phyloP scores from a whole-genome alignment of 768 basidiomycete species.

The Hydnum rufescens region DNA sequence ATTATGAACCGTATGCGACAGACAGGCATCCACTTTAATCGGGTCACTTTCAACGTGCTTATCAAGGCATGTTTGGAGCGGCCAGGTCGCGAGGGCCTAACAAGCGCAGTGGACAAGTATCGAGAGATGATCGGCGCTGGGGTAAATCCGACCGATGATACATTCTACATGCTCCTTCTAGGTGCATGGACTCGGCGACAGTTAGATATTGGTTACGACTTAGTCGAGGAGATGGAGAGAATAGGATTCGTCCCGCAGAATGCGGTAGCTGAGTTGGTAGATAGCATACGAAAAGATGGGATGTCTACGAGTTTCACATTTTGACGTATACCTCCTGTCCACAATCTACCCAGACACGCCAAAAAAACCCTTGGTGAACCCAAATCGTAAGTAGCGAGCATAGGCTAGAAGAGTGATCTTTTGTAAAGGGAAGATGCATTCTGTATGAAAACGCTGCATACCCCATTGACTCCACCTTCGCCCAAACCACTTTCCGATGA shows the following conservation, averaged over 20 bases:
- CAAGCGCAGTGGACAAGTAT: conserved; percentile 38
- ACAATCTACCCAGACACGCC: background rate
- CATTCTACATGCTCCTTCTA: conserved; percentile 58
- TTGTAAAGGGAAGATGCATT: background rate
- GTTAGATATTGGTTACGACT: conserved; percentile 38
- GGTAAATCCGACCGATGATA: conserved; percentile 34
- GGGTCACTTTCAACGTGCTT: conserved; percentile 58
- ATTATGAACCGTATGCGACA: conserved; percentile 41
- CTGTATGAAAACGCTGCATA: conserved; percentile 20
- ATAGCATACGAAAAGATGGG: conserved; percentile 21
- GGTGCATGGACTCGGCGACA: conserved; percentile 39
- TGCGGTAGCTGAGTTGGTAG: conserved; percentile 28
- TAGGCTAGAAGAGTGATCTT: background rate
- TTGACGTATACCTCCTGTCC: too few relatives aligned
- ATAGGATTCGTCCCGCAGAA: conserved; percentile 27
- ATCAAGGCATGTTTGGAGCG: conserved; percentile 45
- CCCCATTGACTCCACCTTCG: conserved; percentile 74
- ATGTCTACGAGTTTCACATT: too few relatives aligned
- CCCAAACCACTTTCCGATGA: conserved; percentile 75
- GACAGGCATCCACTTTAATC: conserved; percentile 32
- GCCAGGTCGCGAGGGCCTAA: conserved; percentile 28
- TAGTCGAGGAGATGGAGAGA: conserved; percentile 40
- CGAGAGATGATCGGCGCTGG: conserved; percentile 35
- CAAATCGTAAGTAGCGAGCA: conserved; percentile 3
- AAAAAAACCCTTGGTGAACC: conserved; percentile 5